Conservation (phyloP, 345 rosid genomes). For the Eutrema yunnanense region DNA sequence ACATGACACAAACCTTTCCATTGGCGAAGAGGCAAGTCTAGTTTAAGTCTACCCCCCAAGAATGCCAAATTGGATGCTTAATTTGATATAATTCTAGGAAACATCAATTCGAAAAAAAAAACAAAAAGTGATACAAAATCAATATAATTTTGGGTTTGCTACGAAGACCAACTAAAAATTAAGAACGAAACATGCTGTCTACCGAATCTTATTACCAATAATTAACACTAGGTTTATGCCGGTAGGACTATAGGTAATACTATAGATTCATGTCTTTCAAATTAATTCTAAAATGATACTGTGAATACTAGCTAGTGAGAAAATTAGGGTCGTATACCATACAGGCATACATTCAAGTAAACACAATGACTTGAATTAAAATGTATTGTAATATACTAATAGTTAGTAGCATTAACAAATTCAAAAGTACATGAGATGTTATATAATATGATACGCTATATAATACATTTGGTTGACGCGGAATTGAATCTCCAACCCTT, state of each 20-base stretch:
- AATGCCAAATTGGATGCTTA: constrained; percentile 2
- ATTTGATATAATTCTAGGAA: neutral
- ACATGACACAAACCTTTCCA: constrained; percentile 22
- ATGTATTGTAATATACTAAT: neutral
- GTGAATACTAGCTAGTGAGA: neutral
- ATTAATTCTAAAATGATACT: neutral
- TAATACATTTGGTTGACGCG: neutral
- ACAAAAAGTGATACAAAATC: neutral
- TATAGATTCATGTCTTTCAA: neutral
- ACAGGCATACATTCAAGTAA: neutral
- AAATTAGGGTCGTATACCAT: too few species aligned
- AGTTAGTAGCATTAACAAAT: constrained; percentile 6
- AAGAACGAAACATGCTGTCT: neutral
- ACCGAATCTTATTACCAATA: neutral
- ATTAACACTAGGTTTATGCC: neutral
- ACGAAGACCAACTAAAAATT: neutral
- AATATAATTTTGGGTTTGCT: neutral
- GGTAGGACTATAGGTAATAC: neutral
- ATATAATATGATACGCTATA: neutral
- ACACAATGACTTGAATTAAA: neutral
- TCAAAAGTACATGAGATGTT: neutral
- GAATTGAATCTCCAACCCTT: constrained; percentile 19
- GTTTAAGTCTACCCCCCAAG: neutral
- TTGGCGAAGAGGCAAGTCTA: constrained; percentile 18
- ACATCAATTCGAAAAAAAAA: neutral